A percentile compares a stretch with the other conserved stretches of the same genome.
These are phyloP conservation scores for Naganishia cerealis DNA, from an alignment of 1,284 basidiomycete genomes.

Conservation along the genomic window DNA sequence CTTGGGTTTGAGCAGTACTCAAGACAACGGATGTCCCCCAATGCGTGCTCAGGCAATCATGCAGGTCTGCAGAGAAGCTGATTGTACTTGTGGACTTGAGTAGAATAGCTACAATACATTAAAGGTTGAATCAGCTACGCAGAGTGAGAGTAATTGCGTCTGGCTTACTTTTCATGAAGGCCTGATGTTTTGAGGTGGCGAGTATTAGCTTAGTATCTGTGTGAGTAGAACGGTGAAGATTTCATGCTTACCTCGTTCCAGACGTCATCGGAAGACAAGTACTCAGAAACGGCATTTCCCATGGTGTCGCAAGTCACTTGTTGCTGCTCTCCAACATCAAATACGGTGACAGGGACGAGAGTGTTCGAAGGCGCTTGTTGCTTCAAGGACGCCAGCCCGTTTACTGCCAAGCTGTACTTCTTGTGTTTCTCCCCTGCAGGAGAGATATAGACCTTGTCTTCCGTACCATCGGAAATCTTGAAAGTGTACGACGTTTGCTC, in stretches of 20 bases:
- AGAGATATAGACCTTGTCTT: slow-evolving; percentile 38
- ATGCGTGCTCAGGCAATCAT: slow-evolving; percentile 33
- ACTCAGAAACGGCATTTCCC: slow-evolving; percentile 36
- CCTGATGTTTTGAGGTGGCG: slow-evolving; percentile 11
- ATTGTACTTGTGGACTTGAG: slow-evolving; percentile 34
- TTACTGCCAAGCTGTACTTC: slow-evolving; percentile 32
- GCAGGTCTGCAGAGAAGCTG: slow-evolving; percentile 37
- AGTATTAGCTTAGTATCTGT: background rate
- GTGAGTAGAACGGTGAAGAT: background rate
- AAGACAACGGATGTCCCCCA: slow-evolving; percentile 38
- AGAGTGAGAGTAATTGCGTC: background rate
- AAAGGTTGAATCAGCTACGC: background rate
- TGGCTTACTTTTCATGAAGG: slow-evolving; percentile 35
- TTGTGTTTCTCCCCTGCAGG: slow-evolving; percentile 37
- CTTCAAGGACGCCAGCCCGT: slow-evolving; percentile 35
- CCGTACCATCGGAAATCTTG: slow-evolving; percentile 25
- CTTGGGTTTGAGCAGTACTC: slow-evolving; percentile 37
- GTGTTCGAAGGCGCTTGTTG: slow-evolving; percentile 1
- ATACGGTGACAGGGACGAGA: slow-evolving; percentile 37
- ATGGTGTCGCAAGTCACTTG: slow-evolving; percentile 39
- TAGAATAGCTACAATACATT: slow-evolving; percentile 20
- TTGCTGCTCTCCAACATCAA: slow-evolving; percentile 37
- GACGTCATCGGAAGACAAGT: slow-evolving; percentile 37
- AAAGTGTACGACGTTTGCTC: slow-evolving; percentile 37
- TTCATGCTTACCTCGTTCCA: slow-evolving; percentile 38